Evolutionary conservation across 306 rosid species (phyloP).

Genomic region (Fragaria vesca): DNA sequence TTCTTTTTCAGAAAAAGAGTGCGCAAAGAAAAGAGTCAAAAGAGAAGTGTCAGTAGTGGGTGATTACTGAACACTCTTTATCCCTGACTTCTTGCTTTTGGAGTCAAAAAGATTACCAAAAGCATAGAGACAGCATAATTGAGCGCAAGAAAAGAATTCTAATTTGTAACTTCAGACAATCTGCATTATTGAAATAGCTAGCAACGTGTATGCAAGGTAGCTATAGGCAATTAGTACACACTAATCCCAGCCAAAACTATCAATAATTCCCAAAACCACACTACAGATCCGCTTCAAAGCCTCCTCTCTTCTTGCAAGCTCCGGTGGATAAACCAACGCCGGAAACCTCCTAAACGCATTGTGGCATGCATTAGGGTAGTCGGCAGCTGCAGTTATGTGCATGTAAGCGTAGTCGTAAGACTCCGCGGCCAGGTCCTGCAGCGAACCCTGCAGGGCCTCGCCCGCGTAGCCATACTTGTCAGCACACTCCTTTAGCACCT

Average conservation of each 20-base stretch:
- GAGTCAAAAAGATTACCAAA: not conserved
- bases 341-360: slow-evolving; percentile 57
- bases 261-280: slow-evolving; percentile 77
- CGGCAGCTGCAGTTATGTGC: slow-evolving; percentile 71
- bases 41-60: not conserved
- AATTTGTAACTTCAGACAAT: not conserved
- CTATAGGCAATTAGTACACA: not conserved
- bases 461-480: slow-evolving; percentile 64
- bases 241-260: slow-evolving; percentile 48
- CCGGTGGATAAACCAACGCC: slow-evolving; percentile 50
- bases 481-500: slow-evolving; percentile 66
- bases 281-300: slow-evolving; percentile 74
- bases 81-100: not conserved
- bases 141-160: not conserved
- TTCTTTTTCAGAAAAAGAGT: no score
- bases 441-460: slow-evolving; percentile 60
- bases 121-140: not conserved
- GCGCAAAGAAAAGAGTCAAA: not conserved
- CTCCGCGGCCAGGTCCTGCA: slow-evolving; percentile 52
- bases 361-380: slow-evolving; percentile 80
- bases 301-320: slow-evolving; percentile 66
- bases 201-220: not conserved
- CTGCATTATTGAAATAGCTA: not conserved
- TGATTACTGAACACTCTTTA: not conserved
- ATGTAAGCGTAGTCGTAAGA: slow-evolving; percentile 73